Base-by-base conservation (phyloP, 257 asterid genomes). In the Ehretia macrophylla region DNA sequence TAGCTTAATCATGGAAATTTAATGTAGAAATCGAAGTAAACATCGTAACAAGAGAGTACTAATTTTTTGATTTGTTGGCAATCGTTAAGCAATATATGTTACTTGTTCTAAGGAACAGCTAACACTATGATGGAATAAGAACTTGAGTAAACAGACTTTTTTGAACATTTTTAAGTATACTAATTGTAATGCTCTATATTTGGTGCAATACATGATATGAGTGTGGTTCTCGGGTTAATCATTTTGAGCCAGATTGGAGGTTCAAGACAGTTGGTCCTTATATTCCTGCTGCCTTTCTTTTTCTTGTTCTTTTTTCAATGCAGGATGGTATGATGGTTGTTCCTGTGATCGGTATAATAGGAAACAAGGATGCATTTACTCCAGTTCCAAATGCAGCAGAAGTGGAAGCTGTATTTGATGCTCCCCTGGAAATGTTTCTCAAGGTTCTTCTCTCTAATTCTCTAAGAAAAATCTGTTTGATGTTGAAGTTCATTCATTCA, bases 371-470 rank as follows among this genome's bases (percentile, higher is more conserved):
- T 11, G 73, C 71, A 52, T 87, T 83, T 70, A 73, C 32, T 35
- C 87, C 87, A 3, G 65, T 64, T 37, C 83, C 68, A 35, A 87
- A 83, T 72, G 69, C 84, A 17, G 83, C 82, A 48, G 96, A 90
- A 68, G 96, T 90, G 65, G 96, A 81, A 64, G 74, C 83, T 4
- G 58, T 87, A 44, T 90, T 87, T 27, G 85, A 87, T 72, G 91
- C 91, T 58, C 96, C 96, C 13, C 57, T 90, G 58, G 86, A 83
- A 63, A 87, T 85, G 91, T 87, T 90, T 79, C 92, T 86, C 58
- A 80, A 83, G 94, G 96, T 85, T 27, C 50, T 48, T n/a, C n/a
- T n/a, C 44, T 11, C 32, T 10, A 21, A 18, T 17, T 39, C 52
- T 6, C 54, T 10, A 17, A 58, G 0, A n/a, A n/a, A 32, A 64